Evolutionary conservation across 805 yeast species (phyloP), one percentile per base, ranked within the genome.

Genomic region (Ogataea trehaloabstinens): DNA sequence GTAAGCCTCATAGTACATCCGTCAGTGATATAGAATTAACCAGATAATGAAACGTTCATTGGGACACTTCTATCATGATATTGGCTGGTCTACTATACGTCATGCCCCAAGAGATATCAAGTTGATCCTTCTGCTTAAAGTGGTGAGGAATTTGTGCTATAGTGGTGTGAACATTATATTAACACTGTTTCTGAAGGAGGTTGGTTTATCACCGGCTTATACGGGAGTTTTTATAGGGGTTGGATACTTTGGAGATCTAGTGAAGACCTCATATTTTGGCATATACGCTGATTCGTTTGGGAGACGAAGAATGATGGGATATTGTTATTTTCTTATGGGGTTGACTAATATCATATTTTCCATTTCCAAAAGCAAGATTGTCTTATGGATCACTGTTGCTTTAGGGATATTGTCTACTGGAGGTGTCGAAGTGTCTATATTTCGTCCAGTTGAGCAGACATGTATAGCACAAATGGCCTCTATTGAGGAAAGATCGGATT

Each of bases 361-460:
- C 3, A 36, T 60, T 15, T 41, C 61, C 6, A 57, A 61, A 12
- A 64, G 64, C 44, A 63, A 55, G 36, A 51, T 50, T 27, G 13
- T 68, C 1, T 52, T 77, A 34, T 57, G 68, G 28, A 34, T 58
- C 0, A 63, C 70, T 1, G 67, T 76, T 2, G 55, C 71, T 12
- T 30, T 71, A 8, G 82, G 83, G 2, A 71, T 75, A n/a, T 61
- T 76, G 18, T 74, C 80, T 2, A 79, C 80, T 2, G 62, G 71
- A n/a, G 82, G 82, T 4, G 72, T 71, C 5, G 83, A 77, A 42
- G 77, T 74, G 18, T 81, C 82, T 0, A 78, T 82, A 1, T 77
- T 76, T 55, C 60, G 80, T 42, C 70, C 79, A 6, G 60, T 76
- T n/a, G 83, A 77, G 48, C 80, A 76, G 44, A 63, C 75, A 21